Percentiles rank a stretch among this genome's conserved stretches.
Evolutionary conservation across 345 rosid genomes (phyloP).

Genomic region (Sisymbrium irio): DNA sequence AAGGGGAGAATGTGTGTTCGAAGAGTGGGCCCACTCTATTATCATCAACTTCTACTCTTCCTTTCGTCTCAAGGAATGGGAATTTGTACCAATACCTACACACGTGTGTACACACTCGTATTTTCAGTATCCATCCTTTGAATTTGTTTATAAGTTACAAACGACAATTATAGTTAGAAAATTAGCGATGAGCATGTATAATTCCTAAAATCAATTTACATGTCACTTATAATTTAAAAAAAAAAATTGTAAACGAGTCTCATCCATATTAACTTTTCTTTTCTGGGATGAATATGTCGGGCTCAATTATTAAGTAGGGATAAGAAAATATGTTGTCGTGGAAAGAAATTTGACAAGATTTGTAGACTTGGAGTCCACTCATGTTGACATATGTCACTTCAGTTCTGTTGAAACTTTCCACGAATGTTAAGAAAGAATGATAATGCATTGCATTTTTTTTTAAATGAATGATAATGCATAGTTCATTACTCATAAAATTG

Average conservation of each 20-base stretch:
- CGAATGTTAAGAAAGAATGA: too few relatives aligned
- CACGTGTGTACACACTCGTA: neutral
- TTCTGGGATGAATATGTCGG: neutral
- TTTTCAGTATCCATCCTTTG: too few relatives aligned
- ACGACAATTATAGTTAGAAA: too few relatives aligned
- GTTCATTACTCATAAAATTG: too few relatives aligned
- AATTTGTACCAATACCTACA: slow-evolving; percentile 73
- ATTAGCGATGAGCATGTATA: too few relatives aligned
- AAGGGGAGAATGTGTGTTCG: slow-evolving; percentile 92
- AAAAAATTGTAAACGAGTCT: neutral
- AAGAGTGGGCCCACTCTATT: slow-evolving; percentile 88
- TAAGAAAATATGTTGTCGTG: neutral
- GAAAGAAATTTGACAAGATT: slow-evolving; percentile 7
- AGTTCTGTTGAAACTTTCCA: neutral
- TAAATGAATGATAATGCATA: too few relatives aligned
- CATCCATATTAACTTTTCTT: neutral
- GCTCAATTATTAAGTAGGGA: slow-evolving; percentile 4
- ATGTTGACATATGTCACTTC: neutral
- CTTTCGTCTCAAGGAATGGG: slow-evolving; percentile 95
- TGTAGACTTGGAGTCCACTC: slow-evolving; percentile 23
- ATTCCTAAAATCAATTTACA: neutral
- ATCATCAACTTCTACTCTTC: slow-evolving; percentile 70
- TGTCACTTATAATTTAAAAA: neutral
- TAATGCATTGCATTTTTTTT: too few relatives aligned
- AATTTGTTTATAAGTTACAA: too few relatives aligned